Conservation (phyloP, 306 rosid genomes). For the Senna siamea region DNA sequence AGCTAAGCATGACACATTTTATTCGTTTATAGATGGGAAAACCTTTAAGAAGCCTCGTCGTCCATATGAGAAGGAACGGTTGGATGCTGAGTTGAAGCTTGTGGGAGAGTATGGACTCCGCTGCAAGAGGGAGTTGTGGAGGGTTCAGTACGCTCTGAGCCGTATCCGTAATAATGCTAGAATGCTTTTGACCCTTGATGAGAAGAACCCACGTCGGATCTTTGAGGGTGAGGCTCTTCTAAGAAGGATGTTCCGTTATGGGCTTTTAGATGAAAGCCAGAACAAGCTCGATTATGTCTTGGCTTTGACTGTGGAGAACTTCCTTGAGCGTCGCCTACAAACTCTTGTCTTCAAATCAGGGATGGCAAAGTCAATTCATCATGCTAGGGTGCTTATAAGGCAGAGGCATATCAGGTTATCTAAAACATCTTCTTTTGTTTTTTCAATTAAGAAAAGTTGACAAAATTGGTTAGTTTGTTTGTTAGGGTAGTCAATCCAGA, state of each 20-base stretch:
- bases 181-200: constrained; percentile 59
- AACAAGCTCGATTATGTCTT: constrained; percentile 72
- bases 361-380: constrained; percentile 73
- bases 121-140: constrained; percentile 71
- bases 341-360: constrained; percentile 69
- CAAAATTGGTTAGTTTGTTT: background rate
- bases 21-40: constrained; percentile 56
- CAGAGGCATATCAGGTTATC: constrained; percentile 66
- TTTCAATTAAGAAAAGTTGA: background rate
- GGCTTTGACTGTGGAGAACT: constrained; percentile 70
- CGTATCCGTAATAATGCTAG: constrained; percentile 70
- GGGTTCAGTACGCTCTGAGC: constrained; percentile 69
- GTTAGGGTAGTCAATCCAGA: background rate
- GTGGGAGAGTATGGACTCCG: constrained; percentile 74
- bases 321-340: constrained; percentile 71
- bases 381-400: constrained; percentile 69
- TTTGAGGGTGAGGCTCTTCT: constrained; percentile 71
- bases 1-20: background rate
- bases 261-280: constrained; percentile 64
- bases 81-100: constrained; percentile 67
- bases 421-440: background rate
- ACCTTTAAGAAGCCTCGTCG: constrained; percentile 82
- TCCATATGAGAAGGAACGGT: constrained; percentile 75
- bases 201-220: constrained; percentile 72
- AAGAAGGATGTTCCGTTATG: constrained; percentile 63